Evolutionary conservation across 2,329 filamentous ascomycete species (phyloP).

Genomic region (Trichoderma harzianum): DNA sequence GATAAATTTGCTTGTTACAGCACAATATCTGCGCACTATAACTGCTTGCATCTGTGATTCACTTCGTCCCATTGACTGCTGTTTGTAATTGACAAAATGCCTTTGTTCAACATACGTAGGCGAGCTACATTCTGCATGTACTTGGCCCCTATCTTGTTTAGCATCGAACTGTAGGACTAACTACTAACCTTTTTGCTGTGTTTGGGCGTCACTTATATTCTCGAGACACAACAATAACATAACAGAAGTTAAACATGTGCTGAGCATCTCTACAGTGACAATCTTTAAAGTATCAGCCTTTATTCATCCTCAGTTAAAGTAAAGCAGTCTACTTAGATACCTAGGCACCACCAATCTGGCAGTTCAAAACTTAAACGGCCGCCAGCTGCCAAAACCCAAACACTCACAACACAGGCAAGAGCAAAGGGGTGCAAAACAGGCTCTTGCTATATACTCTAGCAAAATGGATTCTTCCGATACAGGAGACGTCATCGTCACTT

Average conservation of each 20-base stretch:
- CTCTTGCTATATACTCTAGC: not conserved
- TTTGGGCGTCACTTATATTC: not conserved
- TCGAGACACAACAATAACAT: not conserved
- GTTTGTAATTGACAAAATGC: not conserved
- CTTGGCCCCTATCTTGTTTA: not conserved
- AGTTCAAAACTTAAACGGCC: not conserved
- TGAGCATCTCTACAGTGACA: not conserved
- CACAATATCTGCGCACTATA: not conserved
- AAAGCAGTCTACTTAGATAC: not conserved
- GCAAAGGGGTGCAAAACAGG: not conserved
- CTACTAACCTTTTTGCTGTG: not conserved
- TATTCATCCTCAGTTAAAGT: not conserved
- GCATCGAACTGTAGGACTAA: not conserved
- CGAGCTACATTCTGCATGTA: not conserved
- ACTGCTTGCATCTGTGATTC: not conserved
- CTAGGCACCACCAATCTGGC: not conserved
- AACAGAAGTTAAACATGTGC: not conserved
- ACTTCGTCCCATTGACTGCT: not conserved
- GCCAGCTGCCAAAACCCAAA: not conserved
- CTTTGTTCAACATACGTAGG: not conserved
- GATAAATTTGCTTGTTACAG: constrained; percentile 16
- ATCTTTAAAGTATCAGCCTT: not conserved
- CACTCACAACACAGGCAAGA: not conserved
- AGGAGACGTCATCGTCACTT: not conserved
- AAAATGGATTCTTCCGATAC: not conserved